These are phyloP conservation scores for Penicillium sp. DNA, from an alignment of 2,329 filamentous ascomycete genomes.

Conservation along the genomic window DNA sequence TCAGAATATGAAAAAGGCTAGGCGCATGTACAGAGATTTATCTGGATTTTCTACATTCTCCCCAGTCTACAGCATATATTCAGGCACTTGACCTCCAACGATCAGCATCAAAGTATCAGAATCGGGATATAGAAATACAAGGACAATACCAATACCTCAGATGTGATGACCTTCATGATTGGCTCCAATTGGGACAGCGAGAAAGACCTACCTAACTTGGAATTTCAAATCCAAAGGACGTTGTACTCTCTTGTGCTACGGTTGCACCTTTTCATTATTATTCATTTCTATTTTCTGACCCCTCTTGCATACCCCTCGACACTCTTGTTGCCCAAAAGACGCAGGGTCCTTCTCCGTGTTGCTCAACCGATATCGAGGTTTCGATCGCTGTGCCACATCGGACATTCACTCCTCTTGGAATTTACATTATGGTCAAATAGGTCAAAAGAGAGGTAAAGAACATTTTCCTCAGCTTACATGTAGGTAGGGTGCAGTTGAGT, in stretches of 20 bases:
- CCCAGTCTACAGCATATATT: neutral
- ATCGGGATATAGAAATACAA: neutral
- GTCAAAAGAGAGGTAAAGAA: slow-evolving; percentile 1
- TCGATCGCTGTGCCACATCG: slow-evolving; percentile 24
- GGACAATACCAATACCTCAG: slow-evolving; percentile 8
- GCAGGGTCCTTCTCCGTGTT: slow-evolving; percentile 22
- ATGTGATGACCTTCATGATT: slow-evolving; percentile 19
- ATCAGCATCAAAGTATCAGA: neutral
- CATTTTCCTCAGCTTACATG: neutral
- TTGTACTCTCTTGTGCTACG: slow-evolving; percentile 12
- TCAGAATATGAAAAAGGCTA: slow-evolving; percentile 7
- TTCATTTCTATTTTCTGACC: neutral
- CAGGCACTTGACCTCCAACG: neutral
- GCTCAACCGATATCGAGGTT: slow-evolving; percentile 17
- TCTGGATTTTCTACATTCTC: neutral
- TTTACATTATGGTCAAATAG: neutral
- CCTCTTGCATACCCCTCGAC: slow-evolving; percentile 4
- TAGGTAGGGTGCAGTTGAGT: slow-evolving; percentile 5
- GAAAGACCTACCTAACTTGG: neutral
- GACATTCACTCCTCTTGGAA: slow-evolving; percentile 15
- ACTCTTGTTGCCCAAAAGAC: slow-evolving; percentile 13
- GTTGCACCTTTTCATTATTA: slow-evolving; percentile 7
- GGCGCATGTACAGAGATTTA: neutral
- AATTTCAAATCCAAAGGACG: slow-evolving; percentile 2
- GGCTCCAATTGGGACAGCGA: slow-evolving; percentile 14